phyloP scores from a whole-genome alignment of 192 early-diverging fungal species.

The Blastocladiella britannica region DNA sequence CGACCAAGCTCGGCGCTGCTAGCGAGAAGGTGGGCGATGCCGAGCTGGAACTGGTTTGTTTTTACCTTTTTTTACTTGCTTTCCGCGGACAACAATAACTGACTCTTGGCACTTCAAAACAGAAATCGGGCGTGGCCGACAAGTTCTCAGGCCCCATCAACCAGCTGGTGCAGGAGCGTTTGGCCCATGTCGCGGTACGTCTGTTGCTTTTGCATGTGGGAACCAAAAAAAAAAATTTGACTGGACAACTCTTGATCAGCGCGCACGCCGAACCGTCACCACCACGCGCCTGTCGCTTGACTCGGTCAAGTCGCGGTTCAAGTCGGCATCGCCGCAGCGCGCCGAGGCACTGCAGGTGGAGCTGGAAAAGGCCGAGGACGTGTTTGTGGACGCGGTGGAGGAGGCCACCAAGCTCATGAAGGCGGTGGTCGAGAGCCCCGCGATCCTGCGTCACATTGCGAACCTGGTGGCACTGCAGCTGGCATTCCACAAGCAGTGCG shows the following conservation, averaged over 20 bases:
- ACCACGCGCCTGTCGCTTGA: conserved; percentile 68
- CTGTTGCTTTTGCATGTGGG: not conserved
- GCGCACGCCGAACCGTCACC: conserved; percentile 65
- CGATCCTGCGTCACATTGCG: conserved; percentile 59
- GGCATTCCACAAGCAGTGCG: conserved; percentile 64
- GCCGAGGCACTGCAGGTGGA: conserved; percentile 57
- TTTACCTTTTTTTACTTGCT: too few relatives aligned
- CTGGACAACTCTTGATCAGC: conserved; percentile 12
- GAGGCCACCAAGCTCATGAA: conserved; percentile 91
- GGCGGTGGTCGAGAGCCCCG: conserved; percentile 64
- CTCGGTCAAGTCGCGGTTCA: conserved; percentile 56
- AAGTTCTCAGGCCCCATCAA: conserved; percentile 61
- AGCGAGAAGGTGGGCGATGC: conserved; percentile 69
- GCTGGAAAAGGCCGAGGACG: conserved; percentile 82
- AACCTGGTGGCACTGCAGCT: conserved; percentile 75
- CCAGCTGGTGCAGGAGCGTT: conserved; percentile 42
- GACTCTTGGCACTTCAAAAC: too few relatives aligned
- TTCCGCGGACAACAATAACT: too few relatives aligned
- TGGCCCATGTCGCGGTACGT: conserved; percentile 50
- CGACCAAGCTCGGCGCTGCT: conserved; percentile 66
- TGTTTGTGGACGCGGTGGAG: conserved; percentile 85
- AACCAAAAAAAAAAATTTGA: not conserved
- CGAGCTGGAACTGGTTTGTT: conserved; percentile 26
- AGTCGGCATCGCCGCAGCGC: conserved; percentile 43
- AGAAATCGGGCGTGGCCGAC: conserved; percentile 46